Conservation (phyloP, 2,329 filamentous ascomycete species). For the Fusarium camptoceras region DNA sequence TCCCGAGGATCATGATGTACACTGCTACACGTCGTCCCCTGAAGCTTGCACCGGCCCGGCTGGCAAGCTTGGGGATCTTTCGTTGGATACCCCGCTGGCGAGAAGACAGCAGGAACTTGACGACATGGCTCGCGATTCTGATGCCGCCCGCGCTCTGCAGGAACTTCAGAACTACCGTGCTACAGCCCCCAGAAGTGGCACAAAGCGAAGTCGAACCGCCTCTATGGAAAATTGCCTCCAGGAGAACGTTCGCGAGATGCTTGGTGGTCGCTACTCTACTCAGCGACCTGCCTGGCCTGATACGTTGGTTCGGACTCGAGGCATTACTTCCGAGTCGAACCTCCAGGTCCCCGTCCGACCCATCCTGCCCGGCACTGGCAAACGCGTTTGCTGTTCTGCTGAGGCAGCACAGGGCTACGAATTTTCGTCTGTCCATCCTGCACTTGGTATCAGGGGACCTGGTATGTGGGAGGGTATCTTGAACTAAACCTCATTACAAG, state of each 20-base stretch:
- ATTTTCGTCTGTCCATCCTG: constrained; percentile 61
- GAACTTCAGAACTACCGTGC: constrained; percentile 68
- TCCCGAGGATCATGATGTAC: constrained; percentile 67
- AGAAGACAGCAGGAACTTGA: constrained; percentile 62
- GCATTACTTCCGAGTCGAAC: constrained; percentile 42
- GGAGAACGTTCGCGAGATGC: constrained; percentile 74
- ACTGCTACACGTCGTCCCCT: constrained; percentile 64
- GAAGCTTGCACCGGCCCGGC: constrained; percentile 67
- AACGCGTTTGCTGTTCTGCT: constrained; percentile 74
- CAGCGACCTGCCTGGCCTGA: constrained; percentile 52
- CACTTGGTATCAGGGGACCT: constrained; percentile 64
- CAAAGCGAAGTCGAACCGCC: constrained; percentile 70
- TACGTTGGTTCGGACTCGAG: constrained; percentile 53
- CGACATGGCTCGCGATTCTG: constrained; percentile 56
- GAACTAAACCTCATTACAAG: constrained; percentile 55
- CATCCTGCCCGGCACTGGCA: constrained; percentile 63
- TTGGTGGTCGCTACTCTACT: constrained; percentile 55
- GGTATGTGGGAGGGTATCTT: constrained; percentile 77
- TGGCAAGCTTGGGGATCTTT: constrained; percentile 63
- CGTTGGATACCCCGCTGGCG: constrained; percentile 60
- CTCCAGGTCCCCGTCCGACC: constrained; percentile 56
- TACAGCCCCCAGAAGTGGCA: constrained; percentile 52
- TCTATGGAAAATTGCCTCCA: constrained; percentile 72
- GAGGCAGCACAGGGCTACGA: constrained; percentile 65
- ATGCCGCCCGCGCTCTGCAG: constrained; percentile 69